Base-by-base conservation (phyloP, 495 filamentous ascomycete species). In the Parachaetomium inaequale region DNA sequence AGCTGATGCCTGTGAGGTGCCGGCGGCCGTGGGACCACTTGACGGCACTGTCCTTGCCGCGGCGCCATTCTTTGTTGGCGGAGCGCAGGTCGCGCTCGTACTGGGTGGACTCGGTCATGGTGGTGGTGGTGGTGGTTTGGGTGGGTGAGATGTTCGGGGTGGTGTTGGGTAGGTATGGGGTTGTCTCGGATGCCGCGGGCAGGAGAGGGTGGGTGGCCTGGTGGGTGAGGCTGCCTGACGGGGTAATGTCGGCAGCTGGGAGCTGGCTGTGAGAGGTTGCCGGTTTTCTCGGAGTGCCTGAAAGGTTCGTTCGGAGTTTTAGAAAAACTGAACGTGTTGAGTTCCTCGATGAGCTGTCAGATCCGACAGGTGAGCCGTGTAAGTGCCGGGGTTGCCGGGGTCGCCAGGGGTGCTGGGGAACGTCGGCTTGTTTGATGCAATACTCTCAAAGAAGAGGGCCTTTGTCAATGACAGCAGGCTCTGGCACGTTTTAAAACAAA, bases 61-160 rank as follows among this genome's bases (percentile, higher is more conserved):
- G 76, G 71, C 78, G 78, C 63, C 70, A 72, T 65, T 76, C 76
- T 56, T 72, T 69, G 49, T 69, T 67, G 43, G 66, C 70, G 66
- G 75, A 73, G 64, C 78, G 77, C 46, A 81, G 63, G 65, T 81
- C 78, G 36, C 77, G 77, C 52, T 78, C 69, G 46, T 58, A 67
- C 50, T 70, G 66, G 25, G 65, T 54, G 53, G 68, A 47, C 17
- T 63, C 65, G 63, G 70, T 52, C 26, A 28, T n/a, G 8, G 45
- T 55, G 31, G 38, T 59, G 21, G 46, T n/a, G 8, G 45, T 55
- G 31, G 38, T 59, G 21, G 46, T 7, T 15, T 43, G 17, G 34
- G 19, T 46, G 29, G 29, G 26, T 29, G 12, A 25, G 38, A 29
- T 28, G 17, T 47, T 34, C 21, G 8, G 45, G 45, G 11, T 49